These are phyloP conservation scores for Gnomoniopsis sp. DNA, from an alignment of 2,329 filamentous ascomycete species.

Conservation along the genomic window DNA sequence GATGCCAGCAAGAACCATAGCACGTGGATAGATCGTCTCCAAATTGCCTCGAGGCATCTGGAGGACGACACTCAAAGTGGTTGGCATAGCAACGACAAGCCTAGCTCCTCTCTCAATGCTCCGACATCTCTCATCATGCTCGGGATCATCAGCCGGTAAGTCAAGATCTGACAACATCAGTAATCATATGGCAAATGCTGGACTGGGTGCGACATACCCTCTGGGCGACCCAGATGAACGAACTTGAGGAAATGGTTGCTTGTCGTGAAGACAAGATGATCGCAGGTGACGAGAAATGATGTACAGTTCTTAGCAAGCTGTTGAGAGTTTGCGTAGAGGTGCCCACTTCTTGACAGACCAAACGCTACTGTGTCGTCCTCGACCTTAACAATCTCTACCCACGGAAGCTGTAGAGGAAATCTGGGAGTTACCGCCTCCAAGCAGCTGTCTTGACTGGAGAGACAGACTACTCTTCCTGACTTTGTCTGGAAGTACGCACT, in stretches of 20 bases:
- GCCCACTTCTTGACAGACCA: slow-evolving; percentile 72
- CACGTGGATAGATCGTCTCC: slow-evolving; percentile 90
- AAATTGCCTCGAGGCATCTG: slow-evolving; percentile 97
- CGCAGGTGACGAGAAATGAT: slow-evolving; percentile 77
- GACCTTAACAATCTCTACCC: slow-evolving; percentile 45
- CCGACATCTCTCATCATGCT: slow-evolving; percentile 86
- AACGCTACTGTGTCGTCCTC: slow-evolving; percentile 42
- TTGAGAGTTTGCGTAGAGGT: slow-evolving; percentile 73
- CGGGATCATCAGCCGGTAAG: slow-evolving; percentile 81
- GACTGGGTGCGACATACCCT: slow-evolving; percentile 48
- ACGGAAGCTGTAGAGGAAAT: slow-evolving; percentile 48
- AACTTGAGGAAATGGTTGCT: slow-evolving; percentile 92
- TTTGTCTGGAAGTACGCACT: slow-evolving; percentile 44
- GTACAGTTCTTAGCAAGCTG: slow-evolving; percentile 83
- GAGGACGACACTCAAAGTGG: slow-evolving; percentile 77
- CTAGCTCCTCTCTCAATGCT: slow-evolving; percentile 86
- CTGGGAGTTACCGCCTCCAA: slow-evolving; percentile 33
- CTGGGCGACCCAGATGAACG: slow-evolving; percentile 68
- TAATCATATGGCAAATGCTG: background rate
- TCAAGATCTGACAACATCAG: slow-evolving; percentile 62
- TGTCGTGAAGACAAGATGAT: slow-evolving; percentile 88
- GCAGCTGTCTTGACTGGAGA: slow-evolving; percentile 27
- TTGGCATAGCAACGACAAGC: slow-evolving; percentile 85
- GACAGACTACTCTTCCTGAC: slow-evolving; percentile 41
- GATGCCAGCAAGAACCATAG: slow-evolving; percentile 88